Conservation (phyloP, 768 basidiomycete genomes). For the Lentinus tigrinus region DNA sequence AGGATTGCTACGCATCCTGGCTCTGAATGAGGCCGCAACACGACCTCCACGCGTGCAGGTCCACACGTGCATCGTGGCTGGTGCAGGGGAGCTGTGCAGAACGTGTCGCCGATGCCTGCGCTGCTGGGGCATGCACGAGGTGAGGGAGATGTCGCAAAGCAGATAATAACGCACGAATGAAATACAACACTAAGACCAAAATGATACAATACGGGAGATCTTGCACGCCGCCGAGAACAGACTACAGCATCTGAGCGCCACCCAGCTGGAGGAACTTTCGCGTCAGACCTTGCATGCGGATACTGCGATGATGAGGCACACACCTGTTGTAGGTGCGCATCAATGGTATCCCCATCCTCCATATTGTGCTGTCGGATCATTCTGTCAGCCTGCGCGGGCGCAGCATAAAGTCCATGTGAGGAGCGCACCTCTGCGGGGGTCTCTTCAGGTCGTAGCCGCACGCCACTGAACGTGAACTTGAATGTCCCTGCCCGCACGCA, state of each 20-base stretch:
- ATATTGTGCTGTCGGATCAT: constrained; percentile 41
- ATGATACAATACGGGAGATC: background rate
- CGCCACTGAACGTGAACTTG: constrained; percentile 58
- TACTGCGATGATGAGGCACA: constrained; percentile 12
- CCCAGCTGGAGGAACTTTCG: constrained; percentile 1
- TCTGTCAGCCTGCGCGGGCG: background rate
- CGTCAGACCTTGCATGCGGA: background rate
- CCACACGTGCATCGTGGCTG: background rate
- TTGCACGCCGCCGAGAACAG: background rate
- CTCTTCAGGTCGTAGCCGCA: constrained; percentile 44
- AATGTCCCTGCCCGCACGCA: constrained; percentile 49
- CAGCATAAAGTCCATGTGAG: background rate
- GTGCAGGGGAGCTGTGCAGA: background rate
- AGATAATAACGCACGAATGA: background rate
- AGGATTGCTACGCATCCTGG: background rate
- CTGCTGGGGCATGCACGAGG: no score
- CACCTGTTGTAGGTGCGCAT: constrained; percentile 59
- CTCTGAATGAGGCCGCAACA: background rate
- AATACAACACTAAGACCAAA: background rate
- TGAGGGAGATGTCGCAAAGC: background rate
- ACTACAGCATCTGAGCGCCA: background rate
- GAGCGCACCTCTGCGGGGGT: constrained; percentile 54
- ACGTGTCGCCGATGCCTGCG: background rate
- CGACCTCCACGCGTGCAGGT: background rate
- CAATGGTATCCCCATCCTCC: constrained; percentile 65